phyloP scores from a whole-genome alignment of 2,329 filamentous ascomycete genomes.

The Zasmidium angulare region DNA sequence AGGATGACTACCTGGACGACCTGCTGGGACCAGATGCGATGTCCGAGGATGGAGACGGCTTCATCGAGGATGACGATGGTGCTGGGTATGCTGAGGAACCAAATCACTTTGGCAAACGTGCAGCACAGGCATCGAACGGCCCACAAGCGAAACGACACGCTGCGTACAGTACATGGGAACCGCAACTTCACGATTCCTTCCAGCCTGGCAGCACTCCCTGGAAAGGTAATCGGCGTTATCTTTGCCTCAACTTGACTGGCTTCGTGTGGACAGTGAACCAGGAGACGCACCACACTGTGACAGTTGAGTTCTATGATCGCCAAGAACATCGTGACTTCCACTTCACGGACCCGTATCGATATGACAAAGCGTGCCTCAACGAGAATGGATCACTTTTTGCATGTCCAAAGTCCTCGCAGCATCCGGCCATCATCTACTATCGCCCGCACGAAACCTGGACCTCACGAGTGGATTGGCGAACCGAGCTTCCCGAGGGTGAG shows the following conservation, averaged over 20 bases:
- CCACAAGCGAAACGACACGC: constrained; percentile 54
- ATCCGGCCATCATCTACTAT: constrained; percentile 87
- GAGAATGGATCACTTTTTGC: constrained; percentile 85
- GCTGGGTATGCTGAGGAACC: constrained; percentile 76
- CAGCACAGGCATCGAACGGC: constrained; percentile 39
- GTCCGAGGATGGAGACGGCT: constrained; percentile 68
- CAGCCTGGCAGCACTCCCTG: constrained; percentile 95
- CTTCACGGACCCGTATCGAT: constrained; percentile 93
- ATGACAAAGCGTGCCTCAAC: constrained; percentile 91
- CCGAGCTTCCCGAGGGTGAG: constrained; percentile 82
- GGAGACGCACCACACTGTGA: constrained; percentile 83
- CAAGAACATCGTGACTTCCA: constrained; percentile 92
- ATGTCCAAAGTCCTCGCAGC: constrained; percentile 65
- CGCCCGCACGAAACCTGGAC: constrained; percentile 97
- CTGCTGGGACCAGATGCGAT: constrained; percentile 66
- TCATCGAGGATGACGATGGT: constrained; percentile 92
- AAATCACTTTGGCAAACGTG: constrained; percentile 64
- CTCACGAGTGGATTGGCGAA: constrained; percentile 84
- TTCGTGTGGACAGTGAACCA: constrained; percentile 98
- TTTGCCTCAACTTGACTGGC: constrained; percentile 89
- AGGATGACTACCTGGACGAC: constrained; percentile 73
- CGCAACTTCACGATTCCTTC: constrained; percentile 78
- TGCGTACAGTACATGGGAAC: constrained; percentile 51
- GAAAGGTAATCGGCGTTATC: constrained; percentile 89
- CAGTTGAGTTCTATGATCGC: constrained; percentile 95